Evolutionary conservation across 2,329 filamentous ascomycete species (phyloP).

Genomic region (Fusarium nodosum): DNA sequence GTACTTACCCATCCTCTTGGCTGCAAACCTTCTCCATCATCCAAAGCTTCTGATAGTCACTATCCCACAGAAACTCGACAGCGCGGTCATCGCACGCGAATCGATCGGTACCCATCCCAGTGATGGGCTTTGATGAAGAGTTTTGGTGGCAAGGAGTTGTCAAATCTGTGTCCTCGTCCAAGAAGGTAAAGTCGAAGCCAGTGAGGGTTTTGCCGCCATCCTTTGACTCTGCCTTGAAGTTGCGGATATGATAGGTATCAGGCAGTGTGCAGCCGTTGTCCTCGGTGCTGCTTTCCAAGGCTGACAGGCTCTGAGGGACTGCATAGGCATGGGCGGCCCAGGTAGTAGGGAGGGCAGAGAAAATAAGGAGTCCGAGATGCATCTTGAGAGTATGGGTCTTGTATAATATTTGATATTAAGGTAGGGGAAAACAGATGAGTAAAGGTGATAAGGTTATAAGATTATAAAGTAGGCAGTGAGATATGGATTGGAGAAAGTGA

Average conservation of each 20-base stretch:
- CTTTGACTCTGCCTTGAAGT: slow-evolving; percentile 56
- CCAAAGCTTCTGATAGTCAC: slow-evolving; percentile 52
- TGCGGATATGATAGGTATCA: slow-evolving; percentile 55
- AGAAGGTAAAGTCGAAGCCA: slow-evolving; percentile 58
- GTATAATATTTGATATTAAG: neutral
- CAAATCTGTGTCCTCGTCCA: slow-evolving; percentile 57
- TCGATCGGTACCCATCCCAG: slow-evolving; percentile 49
- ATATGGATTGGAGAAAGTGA: slow-evolving; percentile 5
- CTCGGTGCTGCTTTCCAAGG: slow-evolving; percentile 43
- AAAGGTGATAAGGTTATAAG: neutral
- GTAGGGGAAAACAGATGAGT: neutral
- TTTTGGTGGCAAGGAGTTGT: slow-evolving; percentile 61
- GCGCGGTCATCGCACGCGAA: slow-evolving; percentile 59
- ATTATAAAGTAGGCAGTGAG: neutral
- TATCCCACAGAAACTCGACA: slow-evolving; percentile 61
- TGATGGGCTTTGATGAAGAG: slow-evolving; percentile 55
- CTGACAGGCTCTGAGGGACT: slow-evolving; percentile 47
- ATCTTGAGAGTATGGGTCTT: slow-evolving; percentile 29
- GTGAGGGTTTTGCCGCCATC: slow-evolving; percentile 53
- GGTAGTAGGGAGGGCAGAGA: slow-evolving; percentile 44
- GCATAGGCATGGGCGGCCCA: slow-evolving; percentile 48
- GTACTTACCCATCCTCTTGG: slow-evolving; percentile 53
- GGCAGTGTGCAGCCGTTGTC: slow-evolving; percentile 56
- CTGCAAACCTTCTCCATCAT: slow-evolving; percentile 63
- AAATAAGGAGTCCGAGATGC: slow-evolving; percentile 38